These are phyloP conservation scores for Cucumis cinereus DNA, from an alignment of 306 rosid species.

Conservation along the genomic window DNA sequence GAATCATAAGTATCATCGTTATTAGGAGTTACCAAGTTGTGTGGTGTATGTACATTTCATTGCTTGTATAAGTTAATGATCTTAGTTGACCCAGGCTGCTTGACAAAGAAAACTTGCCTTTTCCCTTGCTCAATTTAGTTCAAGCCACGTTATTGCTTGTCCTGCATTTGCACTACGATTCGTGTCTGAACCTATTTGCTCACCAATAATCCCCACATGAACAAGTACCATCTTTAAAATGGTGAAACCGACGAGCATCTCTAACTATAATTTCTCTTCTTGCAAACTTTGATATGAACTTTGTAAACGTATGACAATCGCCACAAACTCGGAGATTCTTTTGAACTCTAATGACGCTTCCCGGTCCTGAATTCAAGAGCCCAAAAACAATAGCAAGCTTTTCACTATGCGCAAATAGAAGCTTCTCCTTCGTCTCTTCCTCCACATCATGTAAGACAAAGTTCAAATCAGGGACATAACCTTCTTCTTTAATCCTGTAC, in stretches of 20 bases:
- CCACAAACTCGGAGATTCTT: conserved; percentile 36
- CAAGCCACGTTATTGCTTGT: neutral
- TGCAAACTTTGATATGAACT: conserved; percentile 24
- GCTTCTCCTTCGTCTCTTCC: conserved; percentile 31
- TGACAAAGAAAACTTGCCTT: neutral
- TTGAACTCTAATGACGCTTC: conserved; percentile 17
- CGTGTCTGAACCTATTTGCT: neutral
- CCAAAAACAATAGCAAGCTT: conserved; percentile 35
- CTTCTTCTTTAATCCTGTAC: conserved; percentile 21
- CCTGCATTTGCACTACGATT: neutral
- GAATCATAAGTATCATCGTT: neutral
- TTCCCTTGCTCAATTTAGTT: neutral
- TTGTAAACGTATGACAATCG: conserved; percentile 20
- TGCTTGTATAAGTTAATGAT: neutral
- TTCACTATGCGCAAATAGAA: conserved; percentile 25
- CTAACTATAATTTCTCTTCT: conserved; percentile 28
- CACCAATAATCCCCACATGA: conserved; percentile 37
- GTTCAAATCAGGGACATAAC: conserved; percentile 25
- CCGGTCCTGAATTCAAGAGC: conserved; percentile 12
- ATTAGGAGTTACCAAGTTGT: neutral
- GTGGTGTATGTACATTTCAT: neutral
- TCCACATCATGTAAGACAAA: conserved; percentile 25
- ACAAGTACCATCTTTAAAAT: conserved; percentile 28
- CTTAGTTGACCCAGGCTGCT: neutral
- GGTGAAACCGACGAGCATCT: conserved; percentile 33